Evolutionary conservation across 2,329 filamentous ascomycete species (phyloP).

Genomic region (Penicillium janthinellum): DNA sequence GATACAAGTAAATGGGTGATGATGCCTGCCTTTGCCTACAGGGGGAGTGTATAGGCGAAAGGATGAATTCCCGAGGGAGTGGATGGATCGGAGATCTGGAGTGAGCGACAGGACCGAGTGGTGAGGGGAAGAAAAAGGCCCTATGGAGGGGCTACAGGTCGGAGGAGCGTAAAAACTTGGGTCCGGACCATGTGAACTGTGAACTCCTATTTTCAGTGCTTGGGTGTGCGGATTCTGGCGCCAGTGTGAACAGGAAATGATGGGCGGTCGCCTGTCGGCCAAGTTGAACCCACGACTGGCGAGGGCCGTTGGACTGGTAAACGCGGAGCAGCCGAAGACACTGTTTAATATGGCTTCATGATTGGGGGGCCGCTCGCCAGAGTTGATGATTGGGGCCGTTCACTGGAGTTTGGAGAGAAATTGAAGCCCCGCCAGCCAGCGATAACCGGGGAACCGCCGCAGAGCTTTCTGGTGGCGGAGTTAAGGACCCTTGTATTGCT

Average conservation of each 20-base stretch:
- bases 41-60: background rate
- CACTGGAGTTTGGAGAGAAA: background rate
- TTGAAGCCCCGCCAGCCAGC: background rate
- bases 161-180: slow-evolving; percentile 1
- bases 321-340: background rate
- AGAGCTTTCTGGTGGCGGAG: slow-evolving; percentile 1
- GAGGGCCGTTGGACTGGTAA: background rate
- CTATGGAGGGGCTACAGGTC: slow-evolving; percentile 10
- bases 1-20: background rate
- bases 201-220: background rate
- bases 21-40: background rate
- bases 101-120: slow-evolving; percentile 3
- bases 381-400: background rate
- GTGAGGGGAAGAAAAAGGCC: slow-evolving; percentile 7
- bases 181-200: background rate
- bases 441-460: background rate
- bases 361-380: background rate
- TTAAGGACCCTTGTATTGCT: background rate
- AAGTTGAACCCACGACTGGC: background rate
- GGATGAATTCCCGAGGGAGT: slow-evolving; percentile 6
- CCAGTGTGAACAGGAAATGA: slow-evolving; percentile 1
- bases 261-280: background rate
- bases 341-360: background rate
- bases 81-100: slow-evolving; percentile 9
- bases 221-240: slow-evolving; percentile 1